Evolutionary conservation across 495 filamentous ascomycete species (phyloP).

Genomic region (Staphylotrichum tortipilum): DNA sequence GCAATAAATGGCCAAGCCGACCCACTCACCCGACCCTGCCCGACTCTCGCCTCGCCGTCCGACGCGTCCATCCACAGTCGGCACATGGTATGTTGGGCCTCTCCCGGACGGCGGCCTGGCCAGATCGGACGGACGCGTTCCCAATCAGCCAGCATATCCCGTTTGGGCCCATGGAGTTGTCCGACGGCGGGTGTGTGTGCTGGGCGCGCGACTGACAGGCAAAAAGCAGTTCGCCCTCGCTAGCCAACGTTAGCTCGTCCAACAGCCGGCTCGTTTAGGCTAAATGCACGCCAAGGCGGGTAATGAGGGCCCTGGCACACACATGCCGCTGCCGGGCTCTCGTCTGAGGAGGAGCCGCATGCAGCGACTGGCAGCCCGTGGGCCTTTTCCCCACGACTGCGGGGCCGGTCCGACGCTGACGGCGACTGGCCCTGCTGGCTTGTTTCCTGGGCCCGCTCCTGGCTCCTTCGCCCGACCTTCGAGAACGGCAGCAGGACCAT

Average conservation of each 20-base stretch:
- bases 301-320: constrained; percentile 9
- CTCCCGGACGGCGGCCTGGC: neutral
- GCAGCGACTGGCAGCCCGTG: neutral
- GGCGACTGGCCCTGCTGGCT: too few species aligned
- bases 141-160: neutral
- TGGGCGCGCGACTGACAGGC: neutral
- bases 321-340: neutral
- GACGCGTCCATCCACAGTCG: too few species aligned
- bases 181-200: neutral
- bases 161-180: neutral
- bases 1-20: too few species aligned
- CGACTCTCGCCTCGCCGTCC: too few species aligned
- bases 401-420: too few species aligned
- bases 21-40: too few species aligned
- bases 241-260: neutral
- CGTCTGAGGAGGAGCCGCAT: neutral
- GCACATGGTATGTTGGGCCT: too few species aligned
- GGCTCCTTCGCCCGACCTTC: too few species aligned
- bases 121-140: neutral
- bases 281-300: constrained; percentile 22
- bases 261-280: constrained; percentile 14
- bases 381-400: too few species aligned
- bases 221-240: neutral
- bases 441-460: too few species aligned
- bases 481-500: too few species aligned